Percentiles rank a stretch among this genome's conserved stretches.
phyloP scores from a whole-genome alignment of 1,139 yeast species.

The Debaryomyces nepalensis region DNA sequence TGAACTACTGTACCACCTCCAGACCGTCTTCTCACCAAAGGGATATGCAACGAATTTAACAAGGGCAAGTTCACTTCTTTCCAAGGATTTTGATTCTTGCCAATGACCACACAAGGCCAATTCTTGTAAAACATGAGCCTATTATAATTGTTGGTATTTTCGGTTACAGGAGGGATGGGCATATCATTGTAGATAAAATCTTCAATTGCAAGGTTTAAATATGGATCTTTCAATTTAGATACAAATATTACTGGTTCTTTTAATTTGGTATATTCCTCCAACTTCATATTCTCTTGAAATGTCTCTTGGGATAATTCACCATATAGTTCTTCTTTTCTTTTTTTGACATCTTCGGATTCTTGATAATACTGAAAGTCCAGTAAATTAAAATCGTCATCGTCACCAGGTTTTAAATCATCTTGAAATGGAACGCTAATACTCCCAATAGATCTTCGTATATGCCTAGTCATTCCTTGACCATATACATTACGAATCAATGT shows the following conservation, averaged over 20 bases:
- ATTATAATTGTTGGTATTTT: slow-evolving; percentile 33
- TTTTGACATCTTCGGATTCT: slow-evolving; percentile 34
- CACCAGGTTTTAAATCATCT: slow-evolving; percentile 42
- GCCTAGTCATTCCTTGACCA: not conserved
- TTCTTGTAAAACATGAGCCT: slow-evolving; percentile 77
- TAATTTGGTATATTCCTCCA: slow-evolving; percentile 22
- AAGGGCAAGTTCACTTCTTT: slow-evolving; percentile 73
- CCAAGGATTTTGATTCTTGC: slow-evolving; percentile 96
- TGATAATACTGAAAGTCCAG: slow-evolving; percentile 46
- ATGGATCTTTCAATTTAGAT: slow-evolving; percentile 63
- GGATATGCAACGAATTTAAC: slow-evolving; percentile 59
- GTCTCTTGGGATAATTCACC: not conserved
- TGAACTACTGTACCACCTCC: slow-evolving; percentile 99
- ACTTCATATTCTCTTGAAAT: not conserved
- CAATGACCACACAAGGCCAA: slow-evolving; percentile 87
- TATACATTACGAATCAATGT: not conserved
- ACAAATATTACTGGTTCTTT: slow-evolving; percentile 44
- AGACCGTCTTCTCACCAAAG: slow-evolving; percentile 75
- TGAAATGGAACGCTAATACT: slow-evolving; percentile 40
- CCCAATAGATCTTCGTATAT: slow-evolving; percentile 15
- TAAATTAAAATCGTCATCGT: slow-evolving; percentile 42
- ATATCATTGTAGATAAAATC: slow-evolving; percentile 71
- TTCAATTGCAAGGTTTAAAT: slow-evolving; percentile 79
- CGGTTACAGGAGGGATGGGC: slow-evolving; percentile 47
- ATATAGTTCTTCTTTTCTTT: not conserved